Conservation (phyloP, 2,329 filamentous ascomycete species). For the Trichoderma hamatum region DNA sequence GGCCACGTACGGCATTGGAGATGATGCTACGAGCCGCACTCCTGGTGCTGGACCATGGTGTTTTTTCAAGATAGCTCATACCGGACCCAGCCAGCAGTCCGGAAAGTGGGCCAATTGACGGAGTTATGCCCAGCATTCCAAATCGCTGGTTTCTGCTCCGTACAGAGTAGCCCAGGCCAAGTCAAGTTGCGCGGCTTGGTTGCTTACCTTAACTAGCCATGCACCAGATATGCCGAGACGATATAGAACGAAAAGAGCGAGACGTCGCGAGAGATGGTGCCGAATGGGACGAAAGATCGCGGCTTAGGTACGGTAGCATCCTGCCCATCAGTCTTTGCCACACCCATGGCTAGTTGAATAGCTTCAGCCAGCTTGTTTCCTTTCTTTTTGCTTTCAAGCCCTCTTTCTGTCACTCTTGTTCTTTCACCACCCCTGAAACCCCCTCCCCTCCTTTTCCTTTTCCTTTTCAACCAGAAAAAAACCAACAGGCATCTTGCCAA, state of each 20-base stretch:
- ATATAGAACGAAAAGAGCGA: background rate
- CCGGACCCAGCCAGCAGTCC: slow-evolving; percentile 9
- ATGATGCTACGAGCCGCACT: background rate
- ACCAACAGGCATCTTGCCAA: background rate
- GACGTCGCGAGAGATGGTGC: background rate
- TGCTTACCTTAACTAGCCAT: slow-evolving; percentile 4
- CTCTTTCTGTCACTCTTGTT: background rate
- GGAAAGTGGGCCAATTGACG: slow-evolving; percentile 20
- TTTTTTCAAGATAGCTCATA: background rate
- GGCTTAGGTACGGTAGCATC: background rate
- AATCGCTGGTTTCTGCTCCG: slow-evolving; percentile 7
- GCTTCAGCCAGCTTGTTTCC: background rate
- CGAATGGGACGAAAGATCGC: slow-evolving; percentile 1
- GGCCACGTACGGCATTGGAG: background rate
- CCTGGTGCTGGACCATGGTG: background rate
- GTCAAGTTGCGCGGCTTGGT: background rate
- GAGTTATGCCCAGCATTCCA: slow-evolving; percentile 9
- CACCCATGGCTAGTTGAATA: background rate
- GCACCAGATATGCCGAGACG: slow-evolving; percentile 18
- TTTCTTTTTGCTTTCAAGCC: background rate
- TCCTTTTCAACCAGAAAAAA: background rate
- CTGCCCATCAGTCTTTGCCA: background rate
- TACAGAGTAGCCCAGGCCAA: background rate
- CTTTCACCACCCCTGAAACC: background rate
- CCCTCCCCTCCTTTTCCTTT: background rate